phyloP scores from a whole-genome alignment of 225 moss, liverwort and hornwort species.

The Sphagnum contortum region DNA sequence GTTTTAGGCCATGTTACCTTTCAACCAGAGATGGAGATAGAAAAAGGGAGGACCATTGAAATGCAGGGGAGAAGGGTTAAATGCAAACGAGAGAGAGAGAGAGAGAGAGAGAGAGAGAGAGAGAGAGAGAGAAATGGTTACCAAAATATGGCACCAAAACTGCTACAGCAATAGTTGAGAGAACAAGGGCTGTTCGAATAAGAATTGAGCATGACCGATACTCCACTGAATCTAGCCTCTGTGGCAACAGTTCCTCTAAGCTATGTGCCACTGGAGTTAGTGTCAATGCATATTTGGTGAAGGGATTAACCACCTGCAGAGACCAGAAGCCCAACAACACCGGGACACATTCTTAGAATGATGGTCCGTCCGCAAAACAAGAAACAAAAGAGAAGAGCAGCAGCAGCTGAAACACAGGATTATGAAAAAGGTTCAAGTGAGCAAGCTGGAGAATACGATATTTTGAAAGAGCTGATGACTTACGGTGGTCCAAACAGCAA shows the following conservation, averaged over 20 bases:
- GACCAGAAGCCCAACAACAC: too few relatives aligned
- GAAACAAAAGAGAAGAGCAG: too few relatives aligned
- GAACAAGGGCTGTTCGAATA: slow-evolving; percentile 78
- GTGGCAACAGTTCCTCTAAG: slow-evolving; percentile 84
- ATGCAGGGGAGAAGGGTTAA: too few relatives aligned
- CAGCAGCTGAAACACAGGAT: too few relatives aligned
- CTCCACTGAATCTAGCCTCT: slow-evolving; percentile 30
- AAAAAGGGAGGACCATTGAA: not conserved
- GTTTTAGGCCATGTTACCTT: not conserved
- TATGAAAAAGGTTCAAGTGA: too few relatives aligned
- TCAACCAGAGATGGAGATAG: not conserved
- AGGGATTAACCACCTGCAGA: too few relatives aligned
- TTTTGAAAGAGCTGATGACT: too few relatives aligned
- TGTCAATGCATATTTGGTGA: slow-evolving; percentile 65
- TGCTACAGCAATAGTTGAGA: slow-evolving; percentile 69
- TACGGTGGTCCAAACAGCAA: too few relatives aligned
- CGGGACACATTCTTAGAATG: too few relatives aligned
- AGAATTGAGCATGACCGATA: slow-evolving; percentile 43
- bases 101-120: not conserved
- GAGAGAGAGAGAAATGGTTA: slow-evolving; percentile 11
- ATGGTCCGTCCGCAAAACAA: too few relatives aligned
- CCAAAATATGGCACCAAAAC: slow-evolving; percentile 82
- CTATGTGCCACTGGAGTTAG: slow-evolving; percentile 90
- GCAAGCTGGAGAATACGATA: too few relatives aligned
- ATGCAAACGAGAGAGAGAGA: not conserved